Evolutionary conservation across 306 rosid genomes (phyloP).

Genomic region (Arachis hypogaea): DNA sequence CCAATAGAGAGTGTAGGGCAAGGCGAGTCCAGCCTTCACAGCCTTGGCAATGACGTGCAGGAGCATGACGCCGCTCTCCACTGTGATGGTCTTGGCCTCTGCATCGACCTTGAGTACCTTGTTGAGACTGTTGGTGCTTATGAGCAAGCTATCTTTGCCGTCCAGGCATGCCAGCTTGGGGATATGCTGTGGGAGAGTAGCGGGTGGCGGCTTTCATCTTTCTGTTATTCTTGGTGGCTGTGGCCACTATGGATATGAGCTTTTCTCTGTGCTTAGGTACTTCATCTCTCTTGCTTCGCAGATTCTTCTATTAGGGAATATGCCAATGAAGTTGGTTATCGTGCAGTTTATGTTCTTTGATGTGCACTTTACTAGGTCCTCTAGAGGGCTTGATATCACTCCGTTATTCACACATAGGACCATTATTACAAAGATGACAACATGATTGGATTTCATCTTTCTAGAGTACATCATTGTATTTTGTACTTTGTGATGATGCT

Average conservation of each 20-base stretch:
- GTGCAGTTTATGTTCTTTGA: conserved; percentile 53
- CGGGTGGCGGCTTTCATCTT: conserved; percentile 67
- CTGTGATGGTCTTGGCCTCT: conserved; percentile 44
- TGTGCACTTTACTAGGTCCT: conserved; percentile 59
- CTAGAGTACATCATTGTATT: too few species aligned
- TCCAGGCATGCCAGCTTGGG: conserved; percentile 66
- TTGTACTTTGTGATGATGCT: too few species aligned
- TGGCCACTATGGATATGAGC: conserved; percentile 49
- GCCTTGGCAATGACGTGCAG: conserved; percentile 53
- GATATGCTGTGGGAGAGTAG: conserved; percentile 56
- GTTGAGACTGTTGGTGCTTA: conserved; percentile 64
- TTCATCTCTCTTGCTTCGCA: conserved; percentile 49
- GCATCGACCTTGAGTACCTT: conserved; percentile 42
- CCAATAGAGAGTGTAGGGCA: conserved; percentile 73
- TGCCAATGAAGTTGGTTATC: conserved; percentile 62
- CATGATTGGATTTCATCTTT: too few species aligned
- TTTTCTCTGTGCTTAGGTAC: conserved; percentile 58
- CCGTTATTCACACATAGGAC: conserved; percentile 6
- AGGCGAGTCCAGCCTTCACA: conserved; percentile 54
- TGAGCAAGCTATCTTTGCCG: conserved; percentile 51
- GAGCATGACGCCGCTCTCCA: conserved; percentile 62
- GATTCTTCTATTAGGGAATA: conserved; percentile 57
- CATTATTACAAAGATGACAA: too few species aligned
- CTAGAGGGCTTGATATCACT: conserved; percentile 51
- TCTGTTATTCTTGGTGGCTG: conserved; percentile 39